Evolutionary conservation across 1,284 basidiomycete species (phyloP), one percentile per base, ranked within the genome.

Genomic region (Puccinia hordei): DNA sequence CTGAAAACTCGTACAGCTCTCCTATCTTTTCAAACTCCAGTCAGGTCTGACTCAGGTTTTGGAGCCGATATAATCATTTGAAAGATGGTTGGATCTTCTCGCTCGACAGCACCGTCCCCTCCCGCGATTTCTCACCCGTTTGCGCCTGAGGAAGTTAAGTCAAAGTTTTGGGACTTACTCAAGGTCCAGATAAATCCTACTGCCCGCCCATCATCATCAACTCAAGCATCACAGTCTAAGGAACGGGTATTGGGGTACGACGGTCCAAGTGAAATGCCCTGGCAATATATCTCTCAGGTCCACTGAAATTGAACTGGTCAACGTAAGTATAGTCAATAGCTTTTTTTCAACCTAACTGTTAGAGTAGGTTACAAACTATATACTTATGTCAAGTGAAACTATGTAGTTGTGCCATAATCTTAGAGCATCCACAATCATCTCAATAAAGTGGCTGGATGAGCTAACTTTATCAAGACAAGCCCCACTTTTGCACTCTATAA

Each of bases 81-180:
- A 22, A 17, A 15, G 22, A 44, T 30, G n/a, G 13, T 30, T 49
- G 46, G 24, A 8, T 46, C 27, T 51, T 35, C 22, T 51, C 10
- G 1, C 51, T 4, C n/a, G n/a, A 19, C 51, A 73, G 69, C 46
- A 22, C 69, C 69, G 27, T 46, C 69, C 30, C 69, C 69, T 10
- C 10, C 51, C 27, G 49, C 69, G 12, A 73, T 51, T n/a, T 73
- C 35, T 66, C 75, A 78, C 51, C 75, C 75, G 22, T n/a, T 78
- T 46, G 75, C 75, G 51, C 75, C 75, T 38, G 38, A 65, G 22
- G 75, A 78, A n/a, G 46, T 78, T 41, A 78, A 69, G 49, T 61
- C 51, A 30, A 69, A 57, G 59, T 78, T 78, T 44, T 53, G 65
- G 27, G 51, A 49, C 17, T 78, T 78, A 35, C 13, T 69, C n/a